Evolutionary conservation across 345 rosid species (phyloP).

Genomic region (Camelina sativa): DNA sequence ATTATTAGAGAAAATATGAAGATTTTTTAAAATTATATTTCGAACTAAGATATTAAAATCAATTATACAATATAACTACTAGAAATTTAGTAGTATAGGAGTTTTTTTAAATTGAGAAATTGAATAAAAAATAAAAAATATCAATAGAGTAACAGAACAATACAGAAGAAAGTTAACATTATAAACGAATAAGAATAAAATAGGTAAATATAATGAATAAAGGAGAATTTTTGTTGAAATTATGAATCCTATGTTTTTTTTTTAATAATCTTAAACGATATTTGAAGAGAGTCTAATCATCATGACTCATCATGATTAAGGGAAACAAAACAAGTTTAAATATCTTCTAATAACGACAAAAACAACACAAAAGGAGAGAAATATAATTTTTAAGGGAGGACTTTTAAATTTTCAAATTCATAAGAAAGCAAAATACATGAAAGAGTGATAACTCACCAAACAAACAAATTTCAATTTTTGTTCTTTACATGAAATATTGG

Average conservation of each 20-base stretch:
- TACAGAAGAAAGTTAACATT: background rate
- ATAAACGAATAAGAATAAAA: background rate
- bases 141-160: background rate
- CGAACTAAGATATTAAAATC: background rate
- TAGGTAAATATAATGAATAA: background rate
- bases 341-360: background rate
- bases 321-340: background rate
- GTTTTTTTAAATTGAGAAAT: background rate
- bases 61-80: background rate
- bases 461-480: background rate
- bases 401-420: background rate
- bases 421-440: background rate
- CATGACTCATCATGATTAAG: conserved; percentile 20
- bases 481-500: conserved; percentile 19
- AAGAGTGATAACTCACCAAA: conserved; percentile 32
- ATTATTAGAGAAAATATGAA: no score
- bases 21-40: background rate
- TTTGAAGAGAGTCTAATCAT: background rate
- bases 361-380: background rate
- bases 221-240: background rate
- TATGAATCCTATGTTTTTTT: background rate
- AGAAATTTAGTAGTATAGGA: background rate
- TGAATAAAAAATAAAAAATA: background rate
- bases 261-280: background rate
- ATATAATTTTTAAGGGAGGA: background rate